Evolutionary conservation across 805 yeast species (phyloP).

Genomic region (Metschnikowia sp.): DNA sequence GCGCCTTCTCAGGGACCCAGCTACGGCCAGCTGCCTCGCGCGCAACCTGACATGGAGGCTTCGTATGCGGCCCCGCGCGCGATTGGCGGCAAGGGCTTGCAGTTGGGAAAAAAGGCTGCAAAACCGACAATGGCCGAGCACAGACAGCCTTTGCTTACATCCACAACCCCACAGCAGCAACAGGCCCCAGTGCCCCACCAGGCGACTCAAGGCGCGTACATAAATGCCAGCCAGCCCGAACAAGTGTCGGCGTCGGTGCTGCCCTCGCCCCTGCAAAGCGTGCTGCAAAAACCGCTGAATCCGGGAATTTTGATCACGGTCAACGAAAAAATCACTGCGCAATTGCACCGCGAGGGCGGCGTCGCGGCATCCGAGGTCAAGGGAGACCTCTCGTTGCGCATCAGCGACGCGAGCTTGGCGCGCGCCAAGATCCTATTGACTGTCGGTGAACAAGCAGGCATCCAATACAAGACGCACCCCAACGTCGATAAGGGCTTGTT

Average conservation of each 20-base stretch:
- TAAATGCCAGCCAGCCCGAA: conserved; percentile 23
- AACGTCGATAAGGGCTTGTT: conserved; percentile 83
- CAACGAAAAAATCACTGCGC: conserved; percentile 75
- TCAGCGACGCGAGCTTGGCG: conserved; percentile 71
- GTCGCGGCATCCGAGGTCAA: conserved; percentile 68
- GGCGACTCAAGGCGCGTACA: conserved; percentile 20
- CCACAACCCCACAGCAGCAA: conserved; percentile 8
- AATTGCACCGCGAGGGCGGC: conserved; percentile 80
- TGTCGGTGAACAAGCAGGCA: conserved; percentile 44
- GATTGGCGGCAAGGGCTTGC: conserved; percentile 66
- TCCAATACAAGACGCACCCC: conserved; percentile 92
- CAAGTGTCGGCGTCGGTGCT: conserved; percentile 22
- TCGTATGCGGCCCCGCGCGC: conserved; percentile 9
- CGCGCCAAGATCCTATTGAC: conserved; percentile 59
- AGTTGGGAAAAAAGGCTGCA: conserved; percentile 58
- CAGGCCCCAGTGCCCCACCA: neutral
- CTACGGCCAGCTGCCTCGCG: conserved; percentile 6
- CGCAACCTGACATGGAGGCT: conserved; percentile 23
- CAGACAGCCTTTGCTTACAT: conserved; percentile 22
- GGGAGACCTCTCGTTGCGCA: conserved; percentile 87
- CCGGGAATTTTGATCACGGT: conserved; percentile 78
- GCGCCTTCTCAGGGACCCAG: conserved; percentile 17
- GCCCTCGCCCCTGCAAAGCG: conserved; percentile 15
- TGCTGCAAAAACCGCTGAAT: conserved; percentile 40
- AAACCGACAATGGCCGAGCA: conserved; percentile 24